Evolutionary conservation across 257 asterid species (phyloP).

Genomic region (Ilex aquifolium): DNA sequence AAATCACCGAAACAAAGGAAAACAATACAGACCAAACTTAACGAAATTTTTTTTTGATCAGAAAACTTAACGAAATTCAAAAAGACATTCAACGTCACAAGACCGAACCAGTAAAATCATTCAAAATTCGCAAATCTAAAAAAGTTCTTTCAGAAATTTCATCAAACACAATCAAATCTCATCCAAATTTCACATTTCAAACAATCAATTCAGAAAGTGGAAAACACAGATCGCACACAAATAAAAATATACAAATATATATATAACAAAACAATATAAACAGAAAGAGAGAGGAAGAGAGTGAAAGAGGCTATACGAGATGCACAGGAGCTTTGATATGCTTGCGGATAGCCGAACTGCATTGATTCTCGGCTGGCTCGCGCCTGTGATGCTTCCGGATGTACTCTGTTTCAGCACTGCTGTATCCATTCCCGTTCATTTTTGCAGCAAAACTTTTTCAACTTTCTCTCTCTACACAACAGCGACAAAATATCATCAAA

Average conservation of each 20-base stretch:
- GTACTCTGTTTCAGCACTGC: conserved; percentile 37
- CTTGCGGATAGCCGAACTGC: conserved; percentile 58
- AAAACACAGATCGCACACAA: neutral
- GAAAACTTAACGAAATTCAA: too few relatives aligned
- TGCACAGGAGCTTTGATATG: conserved; percentile 68
- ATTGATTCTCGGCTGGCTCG: conserved; percentile 50
- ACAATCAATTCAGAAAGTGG: conserved; percentile 2
- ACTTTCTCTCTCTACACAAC: too few relatives aligned
- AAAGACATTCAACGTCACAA: too few relatives aligned
- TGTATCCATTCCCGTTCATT: conserved; percentile 40
- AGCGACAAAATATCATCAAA: too few relatives aligned
- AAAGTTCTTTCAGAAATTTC: conserved; percentile 9
- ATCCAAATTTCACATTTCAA: conserved; percentile 1
- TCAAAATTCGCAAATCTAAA: conserved; percentile 5
- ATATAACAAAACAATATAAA: neutral
- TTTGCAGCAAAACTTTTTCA: too few relatives aligned
- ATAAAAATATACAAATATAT: neutral
- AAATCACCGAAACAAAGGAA: too few relatives aligned
- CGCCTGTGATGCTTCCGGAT: conserved; percentile 54
- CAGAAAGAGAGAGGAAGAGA: neutral
- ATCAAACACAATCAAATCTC: conserved; percentile 5
- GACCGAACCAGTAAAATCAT: neutral
- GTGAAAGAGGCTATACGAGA: conserved; percentile 36
- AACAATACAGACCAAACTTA: too few relatives aligned
- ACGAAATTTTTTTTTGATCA: too few relatives aligned